Base-by-base conservation (phyloP, 1,139 yeast genomes). In the Nakaseomyces delphensis region DNA sequence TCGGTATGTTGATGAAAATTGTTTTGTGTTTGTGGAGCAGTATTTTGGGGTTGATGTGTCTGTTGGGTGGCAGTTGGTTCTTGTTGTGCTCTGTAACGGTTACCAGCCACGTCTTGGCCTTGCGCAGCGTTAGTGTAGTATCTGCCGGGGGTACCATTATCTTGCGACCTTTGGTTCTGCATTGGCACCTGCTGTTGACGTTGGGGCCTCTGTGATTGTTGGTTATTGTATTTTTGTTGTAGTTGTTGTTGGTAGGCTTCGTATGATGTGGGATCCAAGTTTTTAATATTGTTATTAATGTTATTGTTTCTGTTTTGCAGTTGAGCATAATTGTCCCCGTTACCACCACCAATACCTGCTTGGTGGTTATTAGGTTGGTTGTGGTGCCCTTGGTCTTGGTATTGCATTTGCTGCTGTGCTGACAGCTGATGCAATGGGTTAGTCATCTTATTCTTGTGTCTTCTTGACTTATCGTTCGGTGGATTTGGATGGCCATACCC, bases 401-500 rank as follows among this genome's bases (percentile, higher is more conserved):
- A 44, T 25, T 48, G 54, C 37, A 43, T 51, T 36, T 43, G 54
- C 28, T 45, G 48, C 38, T 50, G 55, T 36, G 43, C 47, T 38
- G 48, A 52, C 31, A 43, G 55, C 14, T 45, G 45, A 32, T 33
- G 37, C 27, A 33, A n/a, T 5, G 37, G 37, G 19, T 38, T 44
- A 33, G 42, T 44, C 40, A 46, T 44, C 45, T 60, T 56, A 48
- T 57, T 62, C 55, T 63, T 63, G 46, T 62, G 64, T 33, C 37
- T 33, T 19, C 35, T 31, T 7, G 31, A 28, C 27, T 67, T 67
- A 36, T 64, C 68, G 45, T 65, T 65, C 48, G 77, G 76, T 39
- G 78, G 78, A 47, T 70, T 73, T 53, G 80, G 78, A 56, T 74
- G 77, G 42, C 96, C 96, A 59, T 83, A 83, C 10, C 93, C 93